Conservation (phyloP, 345 rosid species). For the Hibiscus trionum region DNA sequence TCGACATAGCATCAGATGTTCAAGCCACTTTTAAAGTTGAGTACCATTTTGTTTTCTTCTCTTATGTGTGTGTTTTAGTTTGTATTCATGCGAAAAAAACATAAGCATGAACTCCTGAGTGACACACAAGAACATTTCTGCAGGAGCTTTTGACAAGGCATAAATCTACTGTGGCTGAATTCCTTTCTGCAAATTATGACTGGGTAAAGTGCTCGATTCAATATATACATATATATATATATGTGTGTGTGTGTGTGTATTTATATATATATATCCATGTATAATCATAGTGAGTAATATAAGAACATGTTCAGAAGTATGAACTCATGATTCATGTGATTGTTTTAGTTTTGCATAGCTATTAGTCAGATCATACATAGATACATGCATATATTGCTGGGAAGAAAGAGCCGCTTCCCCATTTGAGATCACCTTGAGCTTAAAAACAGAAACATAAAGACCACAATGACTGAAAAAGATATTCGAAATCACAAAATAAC, state of each 20-base stretch:
- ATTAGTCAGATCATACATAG: too few relatives aligned
- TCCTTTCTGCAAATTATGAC: slow-evolving; percentile 35
- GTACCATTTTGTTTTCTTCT: not conserved
- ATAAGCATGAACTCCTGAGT: slow-evolving; percentile 1
- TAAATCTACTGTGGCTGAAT: slow-evolving; percentile 38
- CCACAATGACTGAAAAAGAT: too few relatives aligned
- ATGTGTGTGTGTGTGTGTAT: not conserved
- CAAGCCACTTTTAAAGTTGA: slow-evolving; percentile 41
- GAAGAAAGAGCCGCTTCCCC: too few relatives aligned
- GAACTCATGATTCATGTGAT: too few relatives aligned
- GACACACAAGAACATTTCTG: not conserved
- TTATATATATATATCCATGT: not conserved
- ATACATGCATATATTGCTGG: too few relatives aligned
- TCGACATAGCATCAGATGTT: slow-evolving; percentile 44
- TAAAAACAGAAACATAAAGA: too few relatives aligned
- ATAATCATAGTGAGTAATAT: not conserved
- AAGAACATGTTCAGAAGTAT: not conserved
- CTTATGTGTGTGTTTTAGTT: not conserved
- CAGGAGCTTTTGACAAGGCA: slow-evolving; percentile 32
- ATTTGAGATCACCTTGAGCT: too few relatives aligned
- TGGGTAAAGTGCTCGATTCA: slow-evolving; percentile 28
- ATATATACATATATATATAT: not conserved
- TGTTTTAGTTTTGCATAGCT: too few relatives aligned
- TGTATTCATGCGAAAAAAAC: not conserved
- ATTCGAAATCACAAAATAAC: too few relatives aligned